Evolutionary conservation across 495 filamentous ascomycete species (phyloP).

Genomic region (Rhizodiscina lignyota): DNA sequence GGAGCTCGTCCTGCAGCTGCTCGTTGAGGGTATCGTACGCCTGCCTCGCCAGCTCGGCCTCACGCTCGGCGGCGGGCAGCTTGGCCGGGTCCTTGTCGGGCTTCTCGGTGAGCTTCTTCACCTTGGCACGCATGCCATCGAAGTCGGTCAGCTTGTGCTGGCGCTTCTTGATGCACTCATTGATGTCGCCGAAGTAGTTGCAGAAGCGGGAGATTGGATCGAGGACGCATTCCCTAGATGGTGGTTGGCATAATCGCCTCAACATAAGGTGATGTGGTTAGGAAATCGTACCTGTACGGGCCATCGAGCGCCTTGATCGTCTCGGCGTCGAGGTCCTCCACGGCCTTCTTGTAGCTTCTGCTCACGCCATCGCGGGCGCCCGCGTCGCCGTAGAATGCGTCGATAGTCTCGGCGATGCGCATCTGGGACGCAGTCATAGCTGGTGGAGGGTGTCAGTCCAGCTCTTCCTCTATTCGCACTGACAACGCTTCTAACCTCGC

Average conservation of each 20-base stretch:
- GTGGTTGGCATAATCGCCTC: slow-evolving; percentile 1
- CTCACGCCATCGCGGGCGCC: slow-evolving; percentile 89
- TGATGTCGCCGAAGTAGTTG: slow-evolving; percentile 97
- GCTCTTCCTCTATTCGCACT: slow-evolving; percentile 1
- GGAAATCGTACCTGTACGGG: slow-evolving; percentile 56
- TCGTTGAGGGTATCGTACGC: slow-evolving; percentile 95
- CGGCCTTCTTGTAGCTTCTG: slow-evolving; percentile 92
- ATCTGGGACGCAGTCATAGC: slow-evolving; percentile 99
- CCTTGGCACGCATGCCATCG: slow-evolving; percentile 84
- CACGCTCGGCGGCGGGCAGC: slow-evolving; percentile 83
- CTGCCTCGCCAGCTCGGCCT: slow-evolving; percentile 79
- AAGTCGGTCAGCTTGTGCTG: slow-evolving; percentile 97
- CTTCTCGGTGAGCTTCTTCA: slow-evolving; percentile 93
- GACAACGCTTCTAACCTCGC: slow-evolving; percentile 65
- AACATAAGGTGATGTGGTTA: neutral
- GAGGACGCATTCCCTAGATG: slow-evolving; percentile 64
- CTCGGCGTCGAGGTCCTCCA: slow-evolving; percentile 92
- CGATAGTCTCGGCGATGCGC: slow-evolving; percentile 98
- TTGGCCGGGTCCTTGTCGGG: slow-evolving; percentile 96
- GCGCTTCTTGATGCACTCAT: slow-evolving; percentile 98
- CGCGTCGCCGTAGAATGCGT: slow-evolving; percentile 95
- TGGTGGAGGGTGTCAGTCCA: too few relatives aligned
- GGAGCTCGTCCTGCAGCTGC: slow-evolving; percentile 79
- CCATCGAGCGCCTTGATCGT: slow-evolving; percentile 97
- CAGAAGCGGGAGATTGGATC: slow-evolving; percentile 93